phyloP scores from a whole-genome alignment of 2,329 filamentous ascomycete genomes.

The Ophiocordyceps polyrhachis-furcata region DNA sequence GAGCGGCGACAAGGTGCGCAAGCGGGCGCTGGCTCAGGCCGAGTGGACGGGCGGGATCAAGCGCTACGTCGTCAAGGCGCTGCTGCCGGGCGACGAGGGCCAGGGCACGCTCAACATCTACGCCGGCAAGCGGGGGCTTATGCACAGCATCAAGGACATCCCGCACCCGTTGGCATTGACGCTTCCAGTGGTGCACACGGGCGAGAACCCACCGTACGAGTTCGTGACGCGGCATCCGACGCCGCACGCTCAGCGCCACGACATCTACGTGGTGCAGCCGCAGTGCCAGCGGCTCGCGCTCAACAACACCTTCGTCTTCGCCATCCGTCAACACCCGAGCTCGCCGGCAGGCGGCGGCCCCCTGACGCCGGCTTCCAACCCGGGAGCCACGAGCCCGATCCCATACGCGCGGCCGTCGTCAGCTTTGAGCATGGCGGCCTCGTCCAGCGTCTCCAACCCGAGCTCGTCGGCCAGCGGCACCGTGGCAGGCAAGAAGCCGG shows the following conservation, averaged over 20 bases:
- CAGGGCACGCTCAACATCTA: constrained; percentile 79
- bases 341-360: constrained; percentile 23
- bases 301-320: constrained; percentile 97
- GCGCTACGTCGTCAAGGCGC: constrained; percentile 80
- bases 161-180: constrained; percentile 80
- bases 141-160: constrained; percentile 95
- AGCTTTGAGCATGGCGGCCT: constrained; percentile 45
- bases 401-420: constrained; percentile 43
- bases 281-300: constrained; percentile 76
- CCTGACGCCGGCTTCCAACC: constrained; percentile 27
- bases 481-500: constrained; percentile 57
- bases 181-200: constrained; percentile 75
- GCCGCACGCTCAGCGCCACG: constrained; percentile 90
- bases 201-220: constrained; percentile 85
- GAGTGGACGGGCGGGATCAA: constrained; percentile 82
- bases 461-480: constrained; percentile 30
- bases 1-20: constrained; percentile 69
- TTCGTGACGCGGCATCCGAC: constrained; percentile 89
- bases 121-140: constrained; percentile 81
- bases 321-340: constrained; percentile 74
- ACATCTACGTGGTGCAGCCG: constrained; percentile 91
- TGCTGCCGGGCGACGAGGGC: constrained; percentile 82
- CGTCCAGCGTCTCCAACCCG: constrained; percentile 36
- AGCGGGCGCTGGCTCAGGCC: constrained; percentile 74
- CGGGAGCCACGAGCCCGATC: constrained; percentile 33